Base-by-base conservation (phyloP, 1,284 basidiomycete species). In the Mycosarcoma mackinlayi region DNA sequence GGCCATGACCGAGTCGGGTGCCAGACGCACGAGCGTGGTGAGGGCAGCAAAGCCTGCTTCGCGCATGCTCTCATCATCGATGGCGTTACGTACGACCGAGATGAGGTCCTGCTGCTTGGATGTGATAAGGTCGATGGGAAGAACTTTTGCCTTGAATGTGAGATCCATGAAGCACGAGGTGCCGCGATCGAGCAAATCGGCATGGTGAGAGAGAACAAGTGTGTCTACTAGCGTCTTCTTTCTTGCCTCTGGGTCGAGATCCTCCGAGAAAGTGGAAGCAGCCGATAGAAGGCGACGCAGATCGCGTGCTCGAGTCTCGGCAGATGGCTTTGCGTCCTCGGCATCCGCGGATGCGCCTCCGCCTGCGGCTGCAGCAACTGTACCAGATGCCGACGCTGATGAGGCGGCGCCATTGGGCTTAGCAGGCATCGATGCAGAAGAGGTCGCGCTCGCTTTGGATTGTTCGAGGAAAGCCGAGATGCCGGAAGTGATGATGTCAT, bases 131-230 rank as follows among this genome's bases (percentile, higher is more conserved):
- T 64, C 73, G 55, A 63, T 63, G 21, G 79, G 78, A 33, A 80
- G 72, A 6, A 76, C 45, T 28, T 63, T 52, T 31, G 78, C 70
- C 35, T 57, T 59, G 51, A 75, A 76, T 48, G 78, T 79, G 52
- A 82, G 71, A 31, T 75, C 73, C 60, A 78, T 74, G 58, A 78
- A 81, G 47, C 61, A 56, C 9, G 68, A 68, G 8, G 68, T 61
- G 52, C 73, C 71, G 27, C 59, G 51, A 41, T 73, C 74, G 33
- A 67, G 69, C 31, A 80, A 49, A 37, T 71, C 65, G 19, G 76
- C 27, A 28, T 73, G 62, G 48, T 83, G 81, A n/a, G 77, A 60
- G 9, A 76, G 51, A 19, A 83, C 69, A n/a, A 83, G 63, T 6
- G 79, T 67, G 33, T 71, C 66, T n/a, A 71, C 65, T 1, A 83